Conservation (phyloP, 768 basidiomycete genomes). For the Boletus tomentosulus region DNA sequence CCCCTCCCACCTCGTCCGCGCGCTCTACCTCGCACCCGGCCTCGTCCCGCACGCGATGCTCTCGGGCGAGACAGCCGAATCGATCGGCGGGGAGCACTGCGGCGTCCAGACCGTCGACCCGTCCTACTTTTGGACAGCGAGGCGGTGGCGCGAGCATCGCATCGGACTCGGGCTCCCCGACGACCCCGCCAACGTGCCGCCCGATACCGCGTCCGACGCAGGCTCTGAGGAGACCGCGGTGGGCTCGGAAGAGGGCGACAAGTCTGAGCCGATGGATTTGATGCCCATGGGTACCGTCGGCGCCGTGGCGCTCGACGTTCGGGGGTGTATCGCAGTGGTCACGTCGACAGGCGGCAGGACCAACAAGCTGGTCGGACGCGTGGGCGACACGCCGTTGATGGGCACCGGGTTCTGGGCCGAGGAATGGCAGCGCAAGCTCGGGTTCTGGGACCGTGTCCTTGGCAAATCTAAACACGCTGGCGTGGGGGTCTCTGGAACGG, state of each 20-base stretch:
- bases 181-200: constrained; percentile 44
- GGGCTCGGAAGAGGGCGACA: constrained; percentile 3
- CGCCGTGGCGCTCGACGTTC: constrained; percentile 72
- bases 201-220: constrained; percentile 9
- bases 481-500: constrained; percentile 79
- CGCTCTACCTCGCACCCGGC: constrained; percentile 64
- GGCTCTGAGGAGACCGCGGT: not conserved
- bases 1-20: constrained; percentile 66
- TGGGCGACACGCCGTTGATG: constrained; percentile 82
- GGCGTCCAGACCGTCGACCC: constrained; percentile 62
- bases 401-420: constrained; percentile 83
- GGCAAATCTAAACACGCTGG: constrained; percentile 37
- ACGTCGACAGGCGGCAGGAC: constrained; percentile 83
- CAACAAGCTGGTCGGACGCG: constrained; percentile 77
- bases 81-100: constrained; percentile 46
- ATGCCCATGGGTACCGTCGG: constrained; percentile 79
- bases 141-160: constrained; percentile 74
- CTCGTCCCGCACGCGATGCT: constrained; percentile 66
- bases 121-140: constrained; percentile 74
- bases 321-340: constrained; percentile 66
- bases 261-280: constrained; percentile 42
- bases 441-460: constrained; percentile 35
- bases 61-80: constrained; percentile 62
- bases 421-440: constrained; percentile 52
- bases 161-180: constrained; percentile 71